phyloP scores from a whole-genome alignment of 192 early-diverging fungal genomes.

The Lunasporangiospora selenospora region DNA sequence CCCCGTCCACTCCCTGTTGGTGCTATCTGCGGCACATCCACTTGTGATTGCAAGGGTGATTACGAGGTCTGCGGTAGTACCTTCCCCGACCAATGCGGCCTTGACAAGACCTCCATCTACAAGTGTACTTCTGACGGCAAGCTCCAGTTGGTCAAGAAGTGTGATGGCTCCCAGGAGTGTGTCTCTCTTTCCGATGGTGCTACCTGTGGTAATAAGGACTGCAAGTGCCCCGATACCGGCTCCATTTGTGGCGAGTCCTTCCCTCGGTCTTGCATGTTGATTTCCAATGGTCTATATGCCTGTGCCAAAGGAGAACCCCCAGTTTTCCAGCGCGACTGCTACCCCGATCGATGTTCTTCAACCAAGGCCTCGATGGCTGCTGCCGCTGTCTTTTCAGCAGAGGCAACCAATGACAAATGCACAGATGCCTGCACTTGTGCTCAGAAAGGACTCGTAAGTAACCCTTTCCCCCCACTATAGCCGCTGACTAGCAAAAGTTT shows the following conservation, averaged over 20 bases:
- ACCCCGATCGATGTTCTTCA: not conserved
- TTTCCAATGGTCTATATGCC: not conserved
- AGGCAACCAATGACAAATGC: no score
- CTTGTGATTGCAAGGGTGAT: not conserved
- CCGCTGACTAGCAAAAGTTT: no score
- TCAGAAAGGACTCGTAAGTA: no score
- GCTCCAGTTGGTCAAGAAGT: not conserved
- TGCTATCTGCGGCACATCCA: not conserved
- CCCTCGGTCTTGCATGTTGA: not conserved
- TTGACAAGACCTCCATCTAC: not conserved
- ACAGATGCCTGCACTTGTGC: no score
- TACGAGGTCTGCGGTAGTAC: not conserved
- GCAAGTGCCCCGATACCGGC: not conserved
- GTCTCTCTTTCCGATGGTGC: slow-evolving; percentile 1
- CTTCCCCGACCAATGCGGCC: not conserved
- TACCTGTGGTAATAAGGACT: not conserved
- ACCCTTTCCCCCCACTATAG: no score
- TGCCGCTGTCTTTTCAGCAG: not conserved
- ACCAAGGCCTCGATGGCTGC: slow-evolving; percentile 1
- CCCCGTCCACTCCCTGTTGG: not conserved
- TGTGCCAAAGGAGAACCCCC: not conserved
- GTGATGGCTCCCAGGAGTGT: not conserved
- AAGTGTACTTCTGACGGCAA: not conserved
- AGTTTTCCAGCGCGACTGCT: not conserved
- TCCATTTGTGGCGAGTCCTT: slow-evolving; percentile 1